These are phyloP conservation scores for Tylopilus felleus DNA, from an alignment of 768 basidiomycete genomes.

Conservation along the genomic window DNA sequence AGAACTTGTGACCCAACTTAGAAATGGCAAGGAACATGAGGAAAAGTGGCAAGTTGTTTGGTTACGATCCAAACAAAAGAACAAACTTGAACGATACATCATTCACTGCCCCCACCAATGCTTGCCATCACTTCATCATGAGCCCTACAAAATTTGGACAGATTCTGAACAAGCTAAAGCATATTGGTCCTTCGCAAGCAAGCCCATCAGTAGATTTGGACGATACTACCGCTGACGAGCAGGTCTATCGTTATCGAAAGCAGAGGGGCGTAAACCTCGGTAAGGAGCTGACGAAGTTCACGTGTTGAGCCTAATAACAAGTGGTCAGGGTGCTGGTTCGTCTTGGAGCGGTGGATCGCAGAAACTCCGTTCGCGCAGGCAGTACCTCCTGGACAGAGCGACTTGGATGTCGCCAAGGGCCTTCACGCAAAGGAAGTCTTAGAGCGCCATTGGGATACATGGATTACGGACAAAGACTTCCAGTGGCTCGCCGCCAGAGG, in stretches of 20 bases:
- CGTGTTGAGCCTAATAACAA: conserved; percentile 6
- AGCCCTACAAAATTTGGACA: conserved; percentile 9
- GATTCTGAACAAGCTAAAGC: conserved; percentile 18
- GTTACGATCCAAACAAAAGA: conserved; percentile 16
- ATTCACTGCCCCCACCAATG: no score
- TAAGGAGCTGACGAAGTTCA: conserved; percentile 27
- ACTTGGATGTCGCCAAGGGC: conserved; percentile 66
- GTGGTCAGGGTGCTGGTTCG: conserved; percentile 68
- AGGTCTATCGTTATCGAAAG: conserved; percentile 57
- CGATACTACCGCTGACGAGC: conserved; percentile 5
- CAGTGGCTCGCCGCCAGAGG: conserved; percentile 51
- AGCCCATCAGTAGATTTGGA: conserved; percentile 6
- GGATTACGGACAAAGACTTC: conserved; percentile 54
- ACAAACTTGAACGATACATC: no score
- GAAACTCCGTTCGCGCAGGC: conserved; percentile 56
- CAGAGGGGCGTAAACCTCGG: conserved; percentile 84
- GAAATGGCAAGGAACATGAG: no score
- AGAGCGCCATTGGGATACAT: conserved; percentile 49
- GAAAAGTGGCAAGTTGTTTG: conserved; percentile 15
- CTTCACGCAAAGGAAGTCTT: conserved; percentile 39
- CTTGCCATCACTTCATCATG: conserved; percentile 4
- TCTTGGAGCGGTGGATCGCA: conserved; percentile 74
- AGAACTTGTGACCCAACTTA: no score
- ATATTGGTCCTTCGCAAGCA: background rate
- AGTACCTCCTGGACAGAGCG: conserved; percentile 54